Evolutionary conservation across 1,284 basidiomycete species (phyloP).

Genomic region (Mycosarcoma maydis): DNA sequence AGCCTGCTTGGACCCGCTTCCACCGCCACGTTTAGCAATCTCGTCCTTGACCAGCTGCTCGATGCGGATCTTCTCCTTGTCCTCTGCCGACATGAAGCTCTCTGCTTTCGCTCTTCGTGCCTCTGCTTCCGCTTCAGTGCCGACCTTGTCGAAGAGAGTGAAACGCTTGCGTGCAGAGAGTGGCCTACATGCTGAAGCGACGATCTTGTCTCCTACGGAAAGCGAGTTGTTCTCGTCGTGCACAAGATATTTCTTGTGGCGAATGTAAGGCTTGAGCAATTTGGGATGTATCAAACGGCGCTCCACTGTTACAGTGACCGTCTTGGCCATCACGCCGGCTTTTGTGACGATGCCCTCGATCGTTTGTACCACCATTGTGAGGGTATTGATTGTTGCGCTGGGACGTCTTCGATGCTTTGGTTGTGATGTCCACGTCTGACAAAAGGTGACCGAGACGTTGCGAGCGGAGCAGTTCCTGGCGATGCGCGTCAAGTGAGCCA

Average conservation of each 20-base stretch:
- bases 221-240: slow-evolving; percentile 57
- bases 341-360: slow-evolving; percentile 59
- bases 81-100: slow-evolving; percentile 52
- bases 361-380: slow-evolving; percentile 35
- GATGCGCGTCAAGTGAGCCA: too few species aligned
- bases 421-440: too few species aligned
- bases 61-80: slow-evolving; percentile 57
- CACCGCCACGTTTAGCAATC: slow-evolving; percentile 30
- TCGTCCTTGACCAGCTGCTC: slow-evolving; percentile 57
- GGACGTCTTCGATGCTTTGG: too few species aligned
- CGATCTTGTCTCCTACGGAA: slow-evolving; percentile 59
- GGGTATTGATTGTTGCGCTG: neutral
- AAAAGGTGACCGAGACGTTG: too few species aligned
- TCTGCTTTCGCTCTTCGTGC: slow-evolving; percentile 41
- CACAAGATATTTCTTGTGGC: slow-evolving; percentile 63
- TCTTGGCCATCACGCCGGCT: slow-evolving; percentile 64
- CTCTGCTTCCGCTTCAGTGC: slow-evolving; percentile 32
- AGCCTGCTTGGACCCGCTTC: slow-evolving; percentile 17
- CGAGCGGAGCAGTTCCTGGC: too few species aligned
- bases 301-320: slow-evolving; percentile 61
- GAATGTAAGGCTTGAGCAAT: slow-evolving; percentile 58
- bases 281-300: slow-evolving; percentile 56
- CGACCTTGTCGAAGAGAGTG: slow-evolving; percentile 49
- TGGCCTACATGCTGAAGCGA: slow-evolving; percentile 58
- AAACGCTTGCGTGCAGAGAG: slow-evolving; percentile 62